Conservation (phyloP, 495 filamentous ascomycete genomes). For the Evernia prunastri region DNA sequence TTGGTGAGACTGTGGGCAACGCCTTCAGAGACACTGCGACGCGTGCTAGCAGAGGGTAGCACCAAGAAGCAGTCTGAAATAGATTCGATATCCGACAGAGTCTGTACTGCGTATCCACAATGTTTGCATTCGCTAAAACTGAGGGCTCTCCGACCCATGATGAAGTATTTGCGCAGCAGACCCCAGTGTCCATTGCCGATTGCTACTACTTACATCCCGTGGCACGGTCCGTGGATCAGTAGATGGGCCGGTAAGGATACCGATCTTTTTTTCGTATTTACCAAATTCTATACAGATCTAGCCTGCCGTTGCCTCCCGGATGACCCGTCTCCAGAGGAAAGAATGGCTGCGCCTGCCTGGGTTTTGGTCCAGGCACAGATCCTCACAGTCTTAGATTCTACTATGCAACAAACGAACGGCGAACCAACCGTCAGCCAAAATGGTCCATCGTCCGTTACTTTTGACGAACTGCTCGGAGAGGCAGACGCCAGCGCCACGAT, state of each 20-base stretch:
- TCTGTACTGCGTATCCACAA: conserved; percentile 66
- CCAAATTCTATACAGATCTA: conserved; percentile 82
- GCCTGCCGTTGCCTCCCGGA: conserved; percentile 71
- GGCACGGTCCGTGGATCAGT: conserved; percentile 79
- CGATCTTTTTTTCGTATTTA: conserved; percentile 90
- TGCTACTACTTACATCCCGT: conserved; percentile 64
- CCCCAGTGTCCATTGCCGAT: conserved; percentile 59
- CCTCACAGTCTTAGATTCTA: conserved; percentile 72
- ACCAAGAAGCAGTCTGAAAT: conserved; percentile 35
- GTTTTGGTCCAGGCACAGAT: conserved; percentile 82
- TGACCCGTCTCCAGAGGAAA: conserved; percentile 57
- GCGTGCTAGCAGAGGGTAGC: conserved; percentile 63
- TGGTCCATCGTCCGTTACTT: conserved; percentile 56
- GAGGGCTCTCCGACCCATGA: conserved; percentile 55
- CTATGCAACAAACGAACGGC: conserved; percentile 62
- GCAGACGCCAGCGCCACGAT: conserved; percentile 65
- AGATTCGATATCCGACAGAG: conserved; percentile 42
- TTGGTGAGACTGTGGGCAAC: conserved; percentile 78
- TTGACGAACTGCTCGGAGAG: conserved; percentile 66
- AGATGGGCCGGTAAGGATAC: conserved; percentile 88
- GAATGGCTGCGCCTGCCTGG: conserved; percentile 66
- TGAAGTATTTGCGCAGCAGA: conserved; percentile 54
- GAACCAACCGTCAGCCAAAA: conserved; percentile 48
- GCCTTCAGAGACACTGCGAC: conserved; percentile 56
- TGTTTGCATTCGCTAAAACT: conserved; percentile 66